Evolutionary conservation across 768 basidiomycete genomes (phyloP).

Genomic region (Amanita jacksonii): DNA sequence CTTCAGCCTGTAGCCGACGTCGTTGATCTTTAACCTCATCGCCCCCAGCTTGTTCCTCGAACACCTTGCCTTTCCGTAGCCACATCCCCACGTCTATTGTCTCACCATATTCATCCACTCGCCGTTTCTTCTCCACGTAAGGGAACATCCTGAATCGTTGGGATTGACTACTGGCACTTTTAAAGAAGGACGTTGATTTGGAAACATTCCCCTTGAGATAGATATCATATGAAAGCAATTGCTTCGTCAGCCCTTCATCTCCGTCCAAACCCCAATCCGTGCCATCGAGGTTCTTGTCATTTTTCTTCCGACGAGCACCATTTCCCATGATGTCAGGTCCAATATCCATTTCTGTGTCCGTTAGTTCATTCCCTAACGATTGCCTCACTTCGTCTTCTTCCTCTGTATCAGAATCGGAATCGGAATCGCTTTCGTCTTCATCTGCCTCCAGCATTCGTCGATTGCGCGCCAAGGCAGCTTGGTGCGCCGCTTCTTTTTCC

Average conservation of each 20-base stretch:
- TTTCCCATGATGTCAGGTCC: neutral
- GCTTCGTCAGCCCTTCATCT: slow-evolving; percentile 67
- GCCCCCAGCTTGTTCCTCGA: slow-evolving; percentile 83
- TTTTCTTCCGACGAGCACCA: slow-evolving; percentile 26
- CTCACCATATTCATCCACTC: slow-evolving; percentile 95
- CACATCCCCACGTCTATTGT: slow-evolving; percentile 93
- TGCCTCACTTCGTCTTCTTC: slow-evolving; percentile 57
- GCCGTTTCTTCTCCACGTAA: slow-evolving; percentile 83
- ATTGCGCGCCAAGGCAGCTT: slow-evolving; percentile 73
- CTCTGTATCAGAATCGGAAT: slow-evolving; percentile 59
- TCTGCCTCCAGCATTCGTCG: slow-evolving; percentile 92
- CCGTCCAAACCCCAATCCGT: slow-evolving; percentile 65
- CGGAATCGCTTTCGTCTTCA: slow-evolving; percentile 76
- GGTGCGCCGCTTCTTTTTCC: slow-evolving; percentile 80
- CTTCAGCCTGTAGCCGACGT: slow-evolving; percentile 59
- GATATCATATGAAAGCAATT: slow-evolving; percentile 86
- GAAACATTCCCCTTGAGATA: slow-evolving; percentile 95
- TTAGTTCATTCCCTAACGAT: slow-evolving; percentile 38
- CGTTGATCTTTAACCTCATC: slow-evolving; percentile 71
- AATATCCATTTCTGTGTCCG: slow-evolving; percentile 16
- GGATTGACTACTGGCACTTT: slow-evolving; percentile 55
- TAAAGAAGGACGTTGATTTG: slow-evolving; percentile 81
- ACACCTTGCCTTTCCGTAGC: slow-evolving; percentile 82
- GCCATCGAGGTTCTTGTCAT: slow-evolving; percentile 40
- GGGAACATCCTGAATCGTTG: slow-evolving; percentile 97